Evolutionary conservation across 192 early-diverging fungal genomes (phyloP).

Genomic region (Podila epicladia): DNA sequence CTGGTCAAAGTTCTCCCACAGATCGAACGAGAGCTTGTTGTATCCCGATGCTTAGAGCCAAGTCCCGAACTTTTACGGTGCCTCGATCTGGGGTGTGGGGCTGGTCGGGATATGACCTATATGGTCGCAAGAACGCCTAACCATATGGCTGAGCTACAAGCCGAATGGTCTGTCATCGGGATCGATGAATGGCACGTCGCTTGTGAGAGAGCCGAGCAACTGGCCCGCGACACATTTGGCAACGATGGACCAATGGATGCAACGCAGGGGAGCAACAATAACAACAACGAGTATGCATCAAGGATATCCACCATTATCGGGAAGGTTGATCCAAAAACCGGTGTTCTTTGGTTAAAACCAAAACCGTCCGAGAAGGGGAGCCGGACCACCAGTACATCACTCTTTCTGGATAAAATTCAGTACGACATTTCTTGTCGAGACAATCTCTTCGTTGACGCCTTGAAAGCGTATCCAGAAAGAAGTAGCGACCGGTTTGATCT

Average conservation of each 20-base stretch:
- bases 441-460: neutral
- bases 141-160: neutral
- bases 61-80: conserved; percentile 9
- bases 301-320: conserved; percentile 16
- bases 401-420: neutral
- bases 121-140: conserved; percentile 29
- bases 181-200: conserved; percentile 35
- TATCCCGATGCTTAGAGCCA: neutral
- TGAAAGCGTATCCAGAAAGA: neutral
- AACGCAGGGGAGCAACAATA: neutral
- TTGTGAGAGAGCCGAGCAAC: conserved; percentile 11
- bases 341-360: neutral
- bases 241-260: no score
- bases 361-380: neutral
- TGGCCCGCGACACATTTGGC: conserved; percentile 6
- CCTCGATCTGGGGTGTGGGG: conserved; percentile 57
- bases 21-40: conserved; percentile 27
- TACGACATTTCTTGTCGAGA: neutral
- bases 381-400: neutral
- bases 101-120: conserved; percentile 52
- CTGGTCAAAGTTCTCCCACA: conserved; percentile 21
- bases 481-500: conserved; percentile 34
- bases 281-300: conserved; percentile 14
- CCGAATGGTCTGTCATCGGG: conserved; percentile 37
- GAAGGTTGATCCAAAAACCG: conserved; percentile 16